Base-by-base conservation (phyloP, 2,329 filamentous ascomycete genomes). In the Pestalotiopsis sp. region DNA sequence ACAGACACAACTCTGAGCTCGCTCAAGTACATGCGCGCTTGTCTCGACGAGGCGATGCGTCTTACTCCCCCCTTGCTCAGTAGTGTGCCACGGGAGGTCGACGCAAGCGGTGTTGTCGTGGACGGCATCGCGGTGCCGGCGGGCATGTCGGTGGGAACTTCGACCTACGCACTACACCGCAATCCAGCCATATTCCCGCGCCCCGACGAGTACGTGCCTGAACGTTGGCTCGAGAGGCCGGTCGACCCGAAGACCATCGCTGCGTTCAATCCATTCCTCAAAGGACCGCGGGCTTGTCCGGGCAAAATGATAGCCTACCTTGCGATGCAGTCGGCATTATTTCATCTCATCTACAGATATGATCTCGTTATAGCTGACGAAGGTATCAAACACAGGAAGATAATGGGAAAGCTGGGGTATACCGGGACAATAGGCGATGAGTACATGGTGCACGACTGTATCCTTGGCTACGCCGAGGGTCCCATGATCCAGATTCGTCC, bases 231-330 rank as follows among this genome's bases (percentile, higher is more conserved):
- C 5, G 59, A 62, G 9, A 5, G 59, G 11, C 59, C 59, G 59
- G 20, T 66, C 11, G 65, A 66, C 38, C 27, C 65, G 31, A 58
- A 36, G 38, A 60, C 58, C 9, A 11, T 60, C 9, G 65, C 65
- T 3, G 65, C 65, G 4, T 66, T 66, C 55, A 60, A 49, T 17
- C 65, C 65, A 12, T 66, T 66, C 4, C 55, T 66, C 25, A 66
- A 66, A 20, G 65, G 65, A 11, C 65, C 65, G 13, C 38, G 65
- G 5, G 65, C 65, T 7, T 66, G 65, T 23, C 65, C 65, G 0
- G 65, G 65, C 6, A 60, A 61, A 23, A 49, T 49, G 55, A 55
- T 66, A 7, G 65, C 65, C 23, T 66, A 66, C 55, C 12, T 60
- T n/a, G 65, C 65, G 1, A 60, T 66, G 52, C 65, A 66, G 20